phyloP scores from a whole-genome alignment of 2,329 filamentous ascomycete species.

The Aquanectria penicillioides region DNA sequence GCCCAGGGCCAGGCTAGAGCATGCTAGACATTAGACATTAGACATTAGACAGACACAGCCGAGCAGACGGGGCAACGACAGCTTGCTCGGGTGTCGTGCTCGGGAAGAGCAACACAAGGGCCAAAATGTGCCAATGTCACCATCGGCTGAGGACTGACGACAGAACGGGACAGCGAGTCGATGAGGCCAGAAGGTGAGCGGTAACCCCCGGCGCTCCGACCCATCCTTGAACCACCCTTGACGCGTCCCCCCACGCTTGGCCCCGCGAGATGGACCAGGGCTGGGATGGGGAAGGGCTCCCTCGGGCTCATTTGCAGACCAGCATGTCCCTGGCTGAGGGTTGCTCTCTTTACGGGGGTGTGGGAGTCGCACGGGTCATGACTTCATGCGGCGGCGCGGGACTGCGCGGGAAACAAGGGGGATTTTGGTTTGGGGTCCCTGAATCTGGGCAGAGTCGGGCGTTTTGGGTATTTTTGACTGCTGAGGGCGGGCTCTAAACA shows the following conservation, averaged over 20 bases:
- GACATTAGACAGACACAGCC: too few species aligned
- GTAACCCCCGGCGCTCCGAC: background rate
- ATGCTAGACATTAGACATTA: too few species aligned
- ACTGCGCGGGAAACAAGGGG: slow-evolving; percentile 2
- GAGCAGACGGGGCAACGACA: too few species aligned
- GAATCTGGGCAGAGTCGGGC: background rate
- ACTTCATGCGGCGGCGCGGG: slow-evolving; percentile 13
- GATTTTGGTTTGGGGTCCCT: background rate
- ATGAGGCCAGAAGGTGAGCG: slow-evolving; percentile 13
- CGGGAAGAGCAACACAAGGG: slow-evolving; percentile 1
- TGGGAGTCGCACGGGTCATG: slow-evolving; percentile 8
- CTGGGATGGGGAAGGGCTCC: slow-evolving; percentile 1
- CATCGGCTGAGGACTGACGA: slow-evolving; percentile 30
- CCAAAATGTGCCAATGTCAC: slow-evolving; percentile 18
- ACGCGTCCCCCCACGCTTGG: slow-evolving; percentile 17
- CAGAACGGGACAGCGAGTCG: slow-evolving; percentile 12
- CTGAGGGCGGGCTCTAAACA: background rate
- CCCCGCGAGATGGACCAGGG: slow-evolving; percentile 17
- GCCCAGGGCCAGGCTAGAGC: too few species aligned
- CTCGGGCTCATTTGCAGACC: slow-evolving; percentile 11
- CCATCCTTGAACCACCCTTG: slow-evolving; percentile 1
- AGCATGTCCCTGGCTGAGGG: background rate
- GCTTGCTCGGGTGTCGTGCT: background rate
- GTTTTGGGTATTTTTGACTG: background rate
- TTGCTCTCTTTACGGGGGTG: slow-evolving; percentile 17